A percentile compares a stretch with the other conserved stretches of the same genome.
These are phyloP conservation scores for Balakata baccata DNA, from an alignment of 345 rosid species.

Conservation along the genomic window DNA sequence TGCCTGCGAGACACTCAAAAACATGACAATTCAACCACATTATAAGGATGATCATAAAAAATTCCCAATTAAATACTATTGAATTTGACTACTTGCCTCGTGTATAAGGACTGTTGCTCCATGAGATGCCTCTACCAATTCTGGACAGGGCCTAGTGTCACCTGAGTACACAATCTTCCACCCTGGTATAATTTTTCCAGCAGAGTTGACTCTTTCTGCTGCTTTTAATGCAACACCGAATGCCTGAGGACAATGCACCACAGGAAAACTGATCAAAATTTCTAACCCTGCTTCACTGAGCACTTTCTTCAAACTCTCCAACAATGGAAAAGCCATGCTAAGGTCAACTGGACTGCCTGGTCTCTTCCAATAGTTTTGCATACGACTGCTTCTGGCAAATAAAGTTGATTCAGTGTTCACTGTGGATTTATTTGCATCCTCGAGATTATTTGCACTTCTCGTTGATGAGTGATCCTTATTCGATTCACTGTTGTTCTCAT, in stretches of 20 bases:
- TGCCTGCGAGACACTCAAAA: constrained; percentile 50
- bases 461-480: constrained; percentile 22
- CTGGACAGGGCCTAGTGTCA: constrained; percentile 91
- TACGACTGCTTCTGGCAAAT: constrained; percentile 59
- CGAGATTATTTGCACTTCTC: constrained; percentile 22
- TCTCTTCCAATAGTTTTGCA: constrained; percentile 73
- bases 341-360: constrained; percentile 50
- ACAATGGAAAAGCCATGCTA: constrained; percentile 33
- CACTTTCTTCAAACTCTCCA: constrained; percentile 52
- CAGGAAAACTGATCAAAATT: constrained; percentile 76
- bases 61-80: background rate
- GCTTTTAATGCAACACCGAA: constrained; percentile 73
- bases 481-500: constrained; percentile 33
- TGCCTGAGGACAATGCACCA: constrained; percentile 91
- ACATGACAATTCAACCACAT: background rate
- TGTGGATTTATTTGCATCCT: constrained; percentile 6
- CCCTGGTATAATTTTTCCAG: constrained; percentile 71
- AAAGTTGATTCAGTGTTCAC: constrained; percentile 37
- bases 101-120: constrained; percentile 89
- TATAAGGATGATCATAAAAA: background rate
- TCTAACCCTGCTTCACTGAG: constrained; percentile 65
- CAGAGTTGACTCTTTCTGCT: constrained; percentile 56
- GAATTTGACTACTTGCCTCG: constrained; percentile 49
- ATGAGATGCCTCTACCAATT: constrained; percentile 58
- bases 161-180: constrained; percentile 97